A percentile compares a stretch with the other conserved stretches of the same genome.
Conservation (phyloP, 78 protist genomes). For the Chrysochromulina tobinii region DNA sequence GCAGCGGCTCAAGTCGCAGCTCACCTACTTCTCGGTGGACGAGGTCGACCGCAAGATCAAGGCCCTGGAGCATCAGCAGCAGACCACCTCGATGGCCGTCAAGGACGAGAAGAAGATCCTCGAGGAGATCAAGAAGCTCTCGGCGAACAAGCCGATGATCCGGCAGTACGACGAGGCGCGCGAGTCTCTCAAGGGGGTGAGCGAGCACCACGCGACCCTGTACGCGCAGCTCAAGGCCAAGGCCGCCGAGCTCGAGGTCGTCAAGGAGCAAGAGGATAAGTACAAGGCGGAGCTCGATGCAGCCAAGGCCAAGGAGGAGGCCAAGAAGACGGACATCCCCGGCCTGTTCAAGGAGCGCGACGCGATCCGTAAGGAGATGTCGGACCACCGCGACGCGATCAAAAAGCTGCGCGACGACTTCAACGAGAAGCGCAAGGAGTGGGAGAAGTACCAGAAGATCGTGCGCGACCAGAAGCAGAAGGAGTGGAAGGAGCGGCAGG, state of each 20-base stretch:
- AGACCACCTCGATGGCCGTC: not conserved
- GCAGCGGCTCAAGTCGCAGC: not conserved
- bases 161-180: not conserved
- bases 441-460: not conserved
- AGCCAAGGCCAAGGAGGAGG: not conserved
- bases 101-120: not conserved
- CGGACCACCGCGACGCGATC: not conserved
- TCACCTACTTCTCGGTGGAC: not conserved
- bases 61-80: not conserved
- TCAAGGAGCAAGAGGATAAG: not conserved
- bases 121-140: not conserved
- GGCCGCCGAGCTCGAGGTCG: not conserved
- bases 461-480: not conserved
- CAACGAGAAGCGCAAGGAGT: slow-evolving; percentile 19
- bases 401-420: not conserved
- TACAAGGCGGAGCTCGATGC: not conserved
- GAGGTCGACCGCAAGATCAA: slow-evolving; percentile 24
- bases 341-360: slow-evolving; percentile 18
- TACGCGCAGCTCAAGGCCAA: slow-evolving; percentile 8
- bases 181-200: not conserved
- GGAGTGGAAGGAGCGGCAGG: not conserved
- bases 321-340: not conserved
- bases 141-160: not conserved
- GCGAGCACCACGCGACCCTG: not conserved
- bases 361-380: not conserved